phyloP scores from a whole-genome alignment of 139 green algal species.

The Volvox africanus region DNA sequence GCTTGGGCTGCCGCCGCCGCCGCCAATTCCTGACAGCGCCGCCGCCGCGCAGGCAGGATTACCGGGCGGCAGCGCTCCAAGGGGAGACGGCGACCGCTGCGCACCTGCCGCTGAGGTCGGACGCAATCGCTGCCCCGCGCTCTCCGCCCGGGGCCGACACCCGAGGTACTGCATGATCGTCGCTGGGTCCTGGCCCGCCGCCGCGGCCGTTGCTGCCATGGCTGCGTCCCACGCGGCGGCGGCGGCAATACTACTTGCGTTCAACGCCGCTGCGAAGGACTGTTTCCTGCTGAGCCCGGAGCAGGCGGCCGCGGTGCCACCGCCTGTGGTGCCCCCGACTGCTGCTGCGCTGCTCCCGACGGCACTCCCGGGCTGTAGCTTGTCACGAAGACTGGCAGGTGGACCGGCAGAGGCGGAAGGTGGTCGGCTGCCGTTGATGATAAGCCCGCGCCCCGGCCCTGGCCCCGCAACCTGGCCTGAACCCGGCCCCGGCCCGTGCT shows the following conservation, averaged over 20 bases:
- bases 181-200: background rate
- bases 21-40: background rate
- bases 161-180: background rate
- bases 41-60: background rate
- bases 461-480: background rate
- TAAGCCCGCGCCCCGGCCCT: background rate
- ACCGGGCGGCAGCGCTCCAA: background rate
- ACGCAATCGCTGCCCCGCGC: background rate
- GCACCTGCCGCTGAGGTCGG: background rate
- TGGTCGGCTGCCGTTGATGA: constrained; percentile 29
- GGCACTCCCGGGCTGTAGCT: constrained; percentile 23
- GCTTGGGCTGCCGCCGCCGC: background rate
- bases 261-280: background rate
- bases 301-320: background rate
- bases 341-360: background rate
- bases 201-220: constrained; percentile 13
- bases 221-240: constrained; percentile 20
- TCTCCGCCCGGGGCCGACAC: background rate
- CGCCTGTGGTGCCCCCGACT: background rate
- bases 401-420: constrained; percentile 35
- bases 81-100: constrained; percentile 13
- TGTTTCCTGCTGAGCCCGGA: background rate
- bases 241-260: background rate
- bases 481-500: background rate
- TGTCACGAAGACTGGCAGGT: constrained; percentile 35